Evolutionary conservation across 1,284 basidiomycete species (phyloP), one percentile per base, ranked within the genome.

Genomic region (Naganishia sp.): DNA sequence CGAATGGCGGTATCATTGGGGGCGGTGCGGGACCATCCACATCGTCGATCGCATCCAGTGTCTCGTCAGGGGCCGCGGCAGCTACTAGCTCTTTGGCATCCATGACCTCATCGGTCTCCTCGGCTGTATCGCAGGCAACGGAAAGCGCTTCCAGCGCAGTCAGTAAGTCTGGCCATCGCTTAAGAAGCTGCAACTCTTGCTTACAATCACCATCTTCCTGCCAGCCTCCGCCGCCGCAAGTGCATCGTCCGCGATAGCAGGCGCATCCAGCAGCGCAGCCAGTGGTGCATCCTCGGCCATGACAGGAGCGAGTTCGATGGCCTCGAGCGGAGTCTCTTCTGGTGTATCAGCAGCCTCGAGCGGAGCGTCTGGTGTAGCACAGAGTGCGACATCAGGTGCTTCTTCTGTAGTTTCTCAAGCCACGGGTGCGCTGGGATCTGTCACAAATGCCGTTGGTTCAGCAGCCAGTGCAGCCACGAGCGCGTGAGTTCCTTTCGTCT

Each of bases 1-100:
- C 55, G 16, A 54, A 28, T 25, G 63, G 39, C 13, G 69, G 64
- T 36, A 61, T 59, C 39, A 64, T 70, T 15, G 69, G 66, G 13
- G 65, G 61, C n/a, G 57, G 54, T 33, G 55, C 60, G 6, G 48
- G 48, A 50, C 55, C 60, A 36, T 61, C 46, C 36, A 42, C 56
- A 7, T 25, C 28, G 31, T 43, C 63, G 33, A 46, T 55, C 21
- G 42, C 50, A 25, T 60, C 68, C 3, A 65, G 46, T 31, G 63
- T 28, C n/a, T 52, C 39, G 16, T 13, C 53, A 9, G n/a, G 39
- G 36, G 53, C 46, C 25, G 50, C 59, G 13, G 50, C 59, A 33
- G 59, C 59, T 4, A 61, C 33, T 39, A 61, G 59, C 39, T 61
- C 59, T 5, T 52, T 61, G 59, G 59, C 48, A 11, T 43, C 59